Base-by-base conservation (phyloP, 345 rosid species). In the Alliaria petiolata region DNA sequence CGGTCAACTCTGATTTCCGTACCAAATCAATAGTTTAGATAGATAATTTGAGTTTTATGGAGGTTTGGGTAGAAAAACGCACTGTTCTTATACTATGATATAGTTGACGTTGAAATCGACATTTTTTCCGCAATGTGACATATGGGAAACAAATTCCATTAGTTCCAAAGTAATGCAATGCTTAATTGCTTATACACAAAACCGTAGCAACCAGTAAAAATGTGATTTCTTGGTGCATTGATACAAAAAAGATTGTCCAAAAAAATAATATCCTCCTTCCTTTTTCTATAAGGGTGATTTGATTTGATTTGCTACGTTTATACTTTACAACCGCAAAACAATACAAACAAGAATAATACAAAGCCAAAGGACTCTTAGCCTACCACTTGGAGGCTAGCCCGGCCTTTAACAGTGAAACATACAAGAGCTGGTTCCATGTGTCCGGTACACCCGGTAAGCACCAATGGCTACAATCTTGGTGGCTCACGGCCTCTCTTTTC, bases 381-480 rank as follows among this genome's bases (percentile, higher is more conserved):
- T 75, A 75, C 78, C 78, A 75, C 56, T 59, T 61, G 62, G 71
- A 62, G 3, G 84, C 85, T 19, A 56, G 72, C 9, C 87, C 83
- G 3, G 81, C 66, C 78, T 87, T 84, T 78, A 93, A 79, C 26
- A 88, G 74, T 20, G 95, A 87, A 14, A 85, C 95, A 52, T 89
- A 89, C 36, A 90, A 78, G 63, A 90, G 76, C 56, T 90, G 86
- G 68, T 93, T 93, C 98, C 97, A 89, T 36, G 91, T 79, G 69
- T 93, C 98, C 0, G 92, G 97, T 0, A 87, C 93, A 65, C 97
- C 97, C 0, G 92, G 97, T 57, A 93, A 83, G 81, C 98, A 93
- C 98, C 97, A 93, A 39, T 89, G 97, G 66, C 97, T 87, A 84
- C 95, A 93, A 77, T 91, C 97, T 81, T 91, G 97, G 81, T 81